Evolutionary conservation across 2,329 filamentous ascomycete genomes (phyloP).

Genomic region (Ophiostoma tasmaniense): DNA sequence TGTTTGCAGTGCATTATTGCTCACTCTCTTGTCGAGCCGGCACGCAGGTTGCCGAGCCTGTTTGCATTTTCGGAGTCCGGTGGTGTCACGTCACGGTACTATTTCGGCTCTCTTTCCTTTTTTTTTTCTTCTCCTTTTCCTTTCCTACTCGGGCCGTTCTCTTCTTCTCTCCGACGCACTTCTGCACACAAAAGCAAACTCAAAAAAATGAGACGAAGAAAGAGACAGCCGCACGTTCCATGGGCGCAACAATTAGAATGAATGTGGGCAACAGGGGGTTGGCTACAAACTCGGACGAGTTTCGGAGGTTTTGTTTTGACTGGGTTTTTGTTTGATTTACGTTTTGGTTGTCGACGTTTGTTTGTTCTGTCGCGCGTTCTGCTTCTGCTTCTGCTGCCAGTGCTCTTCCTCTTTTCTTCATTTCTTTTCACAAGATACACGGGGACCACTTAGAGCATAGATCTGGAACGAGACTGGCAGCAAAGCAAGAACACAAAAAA

Average conservation of each 20-base stretch:
- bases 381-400: background rate
- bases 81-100: background rate
- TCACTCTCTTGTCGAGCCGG: background rate
- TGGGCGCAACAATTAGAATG: slow-evolving; percentile 16
- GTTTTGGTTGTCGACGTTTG: slow-evolving; percentile 5
- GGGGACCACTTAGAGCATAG: slow-evolving; percentile 5
- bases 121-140: slow-evolving; percentile 5
- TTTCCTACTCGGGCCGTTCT: background rate
- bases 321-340: slow-evolving; percentile 6
- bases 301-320: slow-evolving; percentile 5
- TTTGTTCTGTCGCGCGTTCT: background rate
- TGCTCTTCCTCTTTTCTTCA: background rate
- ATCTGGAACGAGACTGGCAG: background rate
- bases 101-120: background rate
- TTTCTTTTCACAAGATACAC: background rate
- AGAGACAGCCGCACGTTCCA: background rate
- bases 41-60: background rate
- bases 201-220: slow-evolving; percentile 9
- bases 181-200: background rate
- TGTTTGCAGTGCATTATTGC: slow-evolving; percentile 2
- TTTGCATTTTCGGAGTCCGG: slow-evolving; percentile 13
- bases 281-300: slow-evolving; percentile 10
- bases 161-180: slow-evolving; percentile 6
- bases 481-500: background rate
- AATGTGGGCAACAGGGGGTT: slow-evolving; percentile 12